Evolutionary conservation across 2,329 filamentous ascomycete genomes (phyloP).

Genomic region (Cercospora canescens): DNA sequence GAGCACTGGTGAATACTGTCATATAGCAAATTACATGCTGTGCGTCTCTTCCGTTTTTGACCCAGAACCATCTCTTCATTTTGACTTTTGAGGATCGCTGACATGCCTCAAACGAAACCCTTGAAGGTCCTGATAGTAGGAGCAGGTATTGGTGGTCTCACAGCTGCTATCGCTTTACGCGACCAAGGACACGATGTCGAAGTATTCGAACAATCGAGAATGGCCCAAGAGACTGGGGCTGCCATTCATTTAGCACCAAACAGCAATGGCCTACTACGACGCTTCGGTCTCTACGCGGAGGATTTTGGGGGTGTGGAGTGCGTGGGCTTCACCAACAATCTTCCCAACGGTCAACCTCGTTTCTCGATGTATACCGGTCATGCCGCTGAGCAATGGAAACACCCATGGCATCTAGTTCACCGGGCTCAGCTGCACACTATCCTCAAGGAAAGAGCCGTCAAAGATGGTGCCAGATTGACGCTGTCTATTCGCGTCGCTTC

Average conservation of each 20-base stretch:
- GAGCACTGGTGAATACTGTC: not conserved
- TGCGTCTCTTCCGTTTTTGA: not conserved
- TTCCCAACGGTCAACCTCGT: conserved; percentile 18
- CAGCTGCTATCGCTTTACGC: conserved; percentile 3
- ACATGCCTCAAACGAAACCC: not conserved
- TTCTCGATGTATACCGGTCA: conserved; percentile 16
- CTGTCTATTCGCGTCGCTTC: conserved; percentile 21
- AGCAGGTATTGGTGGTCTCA: conserved; percentile 3
- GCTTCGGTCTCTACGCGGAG: conserved; percentile 30
- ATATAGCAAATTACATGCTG: not conserved
- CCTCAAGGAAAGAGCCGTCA: conserved; percentile 26
- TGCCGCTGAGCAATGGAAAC: conserved; percentile 26
- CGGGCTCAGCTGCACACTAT: conserved; percentile 32
- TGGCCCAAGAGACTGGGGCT: conserved; percentile 54
- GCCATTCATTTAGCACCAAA: conserved; percentile 65
- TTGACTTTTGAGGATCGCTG: not conserved
- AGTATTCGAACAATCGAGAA: conserved; percentile 5
- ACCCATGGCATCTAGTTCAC: conserved; percentile 31
- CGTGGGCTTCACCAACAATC: conserved; percentile 19
- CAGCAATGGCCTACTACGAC: conserved; percentile 55
- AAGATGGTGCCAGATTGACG: conserved; percentile 24
- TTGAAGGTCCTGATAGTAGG: not conserved
- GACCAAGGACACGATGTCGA: conserved; percentile 5
- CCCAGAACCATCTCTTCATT: not conserved
- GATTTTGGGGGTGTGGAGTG: conserved; percentile 20